A percentile compares a stretch with the other conserved stretches of the same genome.
Conservation (phyloP, 2,329 filamentous ascomycete species). For the Diaporthe sp. region DNA sequence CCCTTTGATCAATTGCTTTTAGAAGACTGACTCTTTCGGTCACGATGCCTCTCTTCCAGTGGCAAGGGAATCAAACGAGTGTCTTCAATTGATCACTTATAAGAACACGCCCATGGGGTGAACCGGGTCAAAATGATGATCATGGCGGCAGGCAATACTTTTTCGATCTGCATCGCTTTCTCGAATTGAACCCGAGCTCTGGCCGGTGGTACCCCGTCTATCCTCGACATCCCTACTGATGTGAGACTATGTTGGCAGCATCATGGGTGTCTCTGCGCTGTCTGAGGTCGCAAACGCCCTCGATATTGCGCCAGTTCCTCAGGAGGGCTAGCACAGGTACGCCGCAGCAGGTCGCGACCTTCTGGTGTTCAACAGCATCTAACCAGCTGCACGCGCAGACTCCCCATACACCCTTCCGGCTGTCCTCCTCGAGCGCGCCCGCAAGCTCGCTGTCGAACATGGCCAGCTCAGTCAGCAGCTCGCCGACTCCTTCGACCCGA, state of each 20-base stretch:
- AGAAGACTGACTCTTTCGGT: not conserved
- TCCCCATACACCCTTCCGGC: conserved; percentile 56
- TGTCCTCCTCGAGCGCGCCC: conserved; percentile 72
- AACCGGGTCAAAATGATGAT: not conserved
- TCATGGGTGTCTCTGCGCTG: conserved; percentile 69
- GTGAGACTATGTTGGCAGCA: conserved; percentile 54
- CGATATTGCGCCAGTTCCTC: conserved; percentile 49
- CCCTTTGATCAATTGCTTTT: not conserved
- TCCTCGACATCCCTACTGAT: conserved; percentile 30
- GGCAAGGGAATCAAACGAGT: not conserved
- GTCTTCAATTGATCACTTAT: not conserved
- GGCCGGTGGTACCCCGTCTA: not conserved
- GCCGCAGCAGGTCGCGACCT: conserved; percentile 32
- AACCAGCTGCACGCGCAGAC: conserved; percentile 38
- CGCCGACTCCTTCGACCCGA: conserved; percentile 67
- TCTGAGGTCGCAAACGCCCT: conserved; percentile 53
- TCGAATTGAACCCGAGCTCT: not conserved
- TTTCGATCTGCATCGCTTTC: conserved; percentile 16
- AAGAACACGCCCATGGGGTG: conserved; percentile 1
- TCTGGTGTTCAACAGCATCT: conserved; percentile 1
- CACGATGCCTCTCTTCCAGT: not conserved
- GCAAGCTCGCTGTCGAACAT: conserved; percentile 70
- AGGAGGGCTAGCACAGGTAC: conserved; percentile 62
- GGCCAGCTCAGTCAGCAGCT: conserved; percentile 65
- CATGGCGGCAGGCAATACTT: conserved; percentile 37